Conservation (phyloP, 331 rosid species). For the Telfairia occidentalis region DNA sequence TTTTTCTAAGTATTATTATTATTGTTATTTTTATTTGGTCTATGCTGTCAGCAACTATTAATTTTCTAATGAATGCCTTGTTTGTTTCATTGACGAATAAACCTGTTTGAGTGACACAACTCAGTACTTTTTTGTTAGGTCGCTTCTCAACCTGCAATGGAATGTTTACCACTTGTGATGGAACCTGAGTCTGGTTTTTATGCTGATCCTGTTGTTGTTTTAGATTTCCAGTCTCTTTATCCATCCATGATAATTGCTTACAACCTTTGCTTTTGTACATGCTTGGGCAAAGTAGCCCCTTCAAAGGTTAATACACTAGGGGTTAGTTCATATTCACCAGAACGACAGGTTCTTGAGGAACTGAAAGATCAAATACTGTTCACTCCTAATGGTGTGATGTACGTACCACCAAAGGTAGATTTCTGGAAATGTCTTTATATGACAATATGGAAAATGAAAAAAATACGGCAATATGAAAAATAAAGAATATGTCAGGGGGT, state of each 20-base stretch:
- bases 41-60: not conserved
- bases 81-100: not conserved
- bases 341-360: constrained; percentile 39
- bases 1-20: not conserved
- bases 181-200: constrained; percentile 97
- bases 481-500: not conserved
- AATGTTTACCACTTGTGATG: constrained; percentile 92
- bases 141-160: constrained; percentile 99
- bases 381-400: constrained; percentile 93
- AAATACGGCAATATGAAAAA: not conserved
- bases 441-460: not conserved
- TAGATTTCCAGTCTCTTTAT: constrained; percentile 93
- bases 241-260: constrained; percentile 97
- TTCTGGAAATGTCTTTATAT: not conserved
- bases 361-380: constrained; percentile 61
- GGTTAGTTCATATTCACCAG: constrained; percentile 66
- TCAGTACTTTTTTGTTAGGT: constrained; percentile 31
- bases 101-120: not conserved
- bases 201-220: constrained; percentile 81
- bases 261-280: constrained; percentile 88
- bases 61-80: not conserved
- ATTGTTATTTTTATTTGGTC: not conserved
- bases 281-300: constrained; percentile 69
- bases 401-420: constrained; percentile 68
- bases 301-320: constrained; percentile 68